phyloP scores from a whole-genome alignment of 495 filamentous ascomycete species.

The Hypoxylon crocopeplum region DNA sequence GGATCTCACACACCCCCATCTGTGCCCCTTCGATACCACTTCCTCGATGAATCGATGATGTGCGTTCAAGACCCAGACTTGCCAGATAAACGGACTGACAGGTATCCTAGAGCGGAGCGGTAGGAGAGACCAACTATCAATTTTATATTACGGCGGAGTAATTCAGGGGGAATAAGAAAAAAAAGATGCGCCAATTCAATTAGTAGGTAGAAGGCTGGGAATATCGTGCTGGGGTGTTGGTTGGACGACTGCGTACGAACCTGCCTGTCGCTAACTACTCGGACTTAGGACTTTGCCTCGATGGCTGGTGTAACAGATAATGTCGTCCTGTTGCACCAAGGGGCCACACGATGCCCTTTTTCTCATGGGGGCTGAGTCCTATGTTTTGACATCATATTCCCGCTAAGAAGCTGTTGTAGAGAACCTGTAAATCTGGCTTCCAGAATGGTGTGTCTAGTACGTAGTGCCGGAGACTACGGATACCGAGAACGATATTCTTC shows the following conservation, averaged over 20 bases:
- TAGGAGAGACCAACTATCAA: slow-evolving; percentile 9
- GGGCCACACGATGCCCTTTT: slow-evolving; percentile 9
- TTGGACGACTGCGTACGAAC: no score
- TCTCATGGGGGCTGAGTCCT: slow-evolving; percentile 14
- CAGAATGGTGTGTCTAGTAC: slow-evolving; percentile 1
- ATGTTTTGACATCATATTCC: slow-evolving; percentile 19
- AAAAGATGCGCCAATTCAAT: not conserved
- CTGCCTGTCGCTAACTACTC: slow-evolving; percentile 9
- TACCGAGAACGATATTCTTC: not conserved
- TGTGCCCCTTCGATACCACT: slow-evolving; percentile 31
- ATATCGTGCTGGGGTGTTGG: not conserved
- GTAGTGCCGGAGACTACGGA: slow-evolving; percentile 10
- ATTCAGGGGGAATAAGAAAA: slow-evolving; percentile 2
- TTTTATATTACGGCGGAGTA: slow-evolving; percentile 13
- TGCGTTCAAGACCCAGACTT: slow-evolving; percentile 23
- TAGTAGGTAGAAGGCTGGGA: slow-evolving; percentile 3
- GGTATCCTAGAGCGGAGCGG: slow-evolving; percentile 5
- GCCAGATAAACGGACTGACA: slow-evolving; percentile 5
- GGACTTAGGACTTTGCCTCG: slow-evolving; percentile 15
- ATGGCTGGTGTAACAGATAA: slow-evolving; percentile 15
- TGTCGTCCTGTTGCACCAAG: no score
- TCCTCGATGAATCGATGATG: slow-evolving; percentile 36
- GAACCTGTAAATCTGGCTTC: slow-evolving; percentile 2
- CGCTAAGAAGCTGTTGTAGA: slow-evolving; percentile 4
- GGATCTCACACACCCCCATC: slow-evolving; percentile 35